Evolutionary conservation across 1,139 yeast genomes (phyloP).

Genomic region (Yamadazyma songkhlaensis): DNA sequence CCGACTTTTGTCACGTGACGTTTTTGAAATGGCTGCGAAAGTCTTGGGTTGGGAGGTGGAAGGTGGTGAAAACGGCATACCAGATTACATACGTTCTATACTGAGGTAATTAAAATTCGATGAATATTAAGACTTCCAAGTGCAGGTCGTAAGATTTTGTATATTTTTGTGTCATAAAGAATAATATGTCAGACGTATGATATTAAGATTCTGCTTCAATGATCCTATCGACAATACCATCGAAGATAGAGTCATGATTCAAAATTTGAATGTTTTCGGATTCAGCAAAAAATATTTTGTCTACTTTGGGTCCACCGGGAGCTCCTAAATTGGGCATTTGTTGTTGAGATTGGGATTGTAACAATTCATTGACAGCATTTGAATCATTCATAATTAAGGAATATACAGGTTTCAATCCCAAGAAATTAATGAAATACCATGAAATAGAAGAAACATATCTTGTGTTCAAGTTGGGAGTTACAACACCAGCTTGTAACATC

Average conservation of each 20-base stretch:
- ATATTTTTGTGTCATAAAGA: no score
- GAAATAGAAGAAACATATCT: constrained; percentile 95
- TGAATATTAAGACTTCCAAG: no score
- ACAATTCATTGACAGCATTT: constrained; percentile 46
- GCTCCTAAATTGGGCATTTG: constrained; percentile 44
- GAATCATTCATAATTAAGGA: constrained; percentile 64
- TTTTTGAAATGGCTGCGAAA: no score
- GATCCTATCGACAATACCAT: constrained; percentile 65
- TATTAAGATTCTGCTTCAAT: no score
- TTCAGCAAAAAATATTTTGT: constrained; percentile 61
- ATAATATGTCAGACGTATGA: no score
- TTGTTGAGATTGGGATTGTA: constrained; percentile 47
- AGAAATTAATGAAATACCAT: constrained; percentile 92
- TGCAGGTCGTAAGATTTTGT: no score
- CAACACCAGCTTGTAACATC: constrained; percentile 88
- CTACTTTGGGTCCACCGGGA: constrained; percentile 60
- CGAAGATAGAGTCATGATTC: constrained; percentile 51
- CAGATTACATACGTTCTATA: no score
- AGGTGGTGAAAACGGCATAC: no score
- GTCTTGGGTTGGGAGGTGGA: no score
- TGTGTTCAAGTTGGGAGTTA: constrained; percentile 81
- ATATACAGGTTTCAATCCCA: constrained; percentile 83
- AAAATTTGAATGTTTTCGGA: constrained; percentile 76
- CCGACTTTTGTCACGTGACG: no score
- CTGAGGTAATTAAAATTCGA: no score